A percentile compares a stretch with the other conserved stretches of the same genome.
These are phyloP conservation scores for Phytophthora litchii DNA, from an alignment of 352 stramenopile genomes.

Conservation along the genomic window DNA sequence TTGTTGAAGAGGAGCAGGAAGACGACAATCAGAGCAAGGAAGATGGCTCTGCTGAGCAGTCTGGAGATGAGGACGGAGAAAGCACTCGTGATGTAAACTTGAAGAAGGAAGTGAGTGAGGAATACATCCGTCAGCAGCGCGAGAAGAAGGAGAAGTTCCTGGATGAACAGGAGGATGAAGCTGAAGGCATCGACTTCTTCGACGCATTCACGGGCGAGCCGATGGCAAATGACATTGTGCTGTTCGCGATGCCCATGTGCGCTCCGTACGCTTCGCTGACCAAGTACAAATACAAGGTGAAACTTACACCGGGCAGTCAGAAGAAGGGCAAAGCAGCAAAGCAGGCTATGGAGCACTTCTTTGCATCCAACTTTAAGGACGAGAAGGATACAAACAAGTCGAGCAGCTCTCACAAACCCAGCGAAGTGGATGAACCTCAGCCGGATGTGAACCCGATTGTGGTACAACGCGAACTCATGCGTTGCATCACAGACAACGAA, in stretches of 20 bases:
- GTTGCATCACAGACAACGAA: constrained; percentile 89
- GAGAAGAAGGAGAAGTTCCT: constrained; percentile 86
- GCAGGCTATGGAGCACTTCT: constrained; percentile 86
- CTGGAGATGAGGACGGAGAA: constrained; percentile 21
- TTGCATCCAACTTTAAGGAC: constrained; percentile 69
- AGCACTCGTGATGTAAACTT: background rate
- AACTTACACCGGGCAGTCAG: constrained; percentile 86
- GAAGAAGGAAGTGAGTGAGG: constrained; percentile 41
- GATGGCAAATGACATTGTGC: constrained; percentile 79
- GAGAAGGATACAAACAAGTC: constrained; percentile 54
- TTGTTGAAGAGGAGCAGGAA: constrained; percentile 41
- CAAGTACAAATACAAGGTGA: constrained; percentile 94
- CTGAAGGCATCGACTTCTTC: constrained; percentile 80
- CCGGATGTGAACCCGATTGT: constrained; percentile 67
- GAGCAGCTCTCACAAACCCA: constrained; percentile 10
- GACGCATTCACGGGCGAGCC: constrained; percentile 86
- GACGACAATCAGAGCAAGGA: constrained; percentile 28
- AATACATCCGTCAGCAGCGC: constrained; percentile 75
- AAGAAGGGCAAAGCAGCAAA: constrained; percentile 94
- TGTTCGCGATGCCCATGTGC: constrained; percentile 92
- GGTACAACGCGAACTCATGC: constrained; percentile 90
- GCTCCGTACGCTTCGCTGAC: constrained; percentile 86
- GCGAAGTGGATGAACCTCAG: constrained; percentile 39
- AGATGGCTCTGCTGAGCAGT: constrained; percentile 27
- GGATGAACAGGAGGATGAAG: constrained; percentile 87